These are phyloP conservation scores for Discostella pseudostelligera DNA, from an alignment of 108 stramenopile genomes.

Conservation along the genomic window DNA sequence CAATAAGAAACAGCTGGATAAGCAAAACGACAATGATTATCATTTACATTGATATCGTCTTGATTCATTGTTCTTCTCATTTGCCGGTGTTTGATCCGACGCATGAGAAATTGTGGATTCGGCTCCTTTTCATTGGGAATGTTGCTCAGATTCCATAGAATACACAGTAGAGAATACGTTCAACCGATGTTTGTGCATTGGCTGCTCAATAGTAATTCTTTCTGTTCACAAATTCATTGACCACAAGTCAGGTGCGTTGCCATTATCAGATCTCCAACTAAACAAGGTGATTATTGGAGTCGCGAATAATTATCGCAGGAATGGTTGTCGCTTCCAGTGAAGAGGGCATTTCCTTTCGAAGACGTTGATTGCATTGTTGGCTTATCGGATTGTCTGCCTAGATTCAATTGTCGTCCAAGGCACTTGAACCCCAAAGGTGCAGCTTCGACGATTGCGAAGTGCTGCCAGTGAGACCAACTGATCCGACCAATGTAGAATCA, in stretches of 20 bases:
- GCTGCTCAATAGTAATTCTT: background rate
- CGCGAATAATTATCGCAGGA: no score
- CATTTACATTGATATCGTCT: no score
- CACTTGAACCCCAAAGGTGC: constrained; percentile 32
- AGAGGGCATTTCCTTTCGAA: no score
- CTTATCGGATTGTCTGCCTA: no score
- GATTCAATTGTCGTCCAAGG: constrained; percentile 8
- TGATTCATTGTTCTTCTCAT: no score
- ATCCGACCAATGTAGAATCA: constrained; percentile 6
- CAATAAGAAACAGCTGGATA: no score
- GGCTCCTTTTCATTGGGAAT: background rate
- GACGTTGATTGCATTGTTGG: no score
- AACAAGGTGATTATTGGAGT: no score
- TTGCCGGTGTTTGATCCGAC: background rate
- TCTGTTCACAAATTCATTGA: background rate
- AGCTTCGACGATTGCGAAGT: constrained; percentile 14
- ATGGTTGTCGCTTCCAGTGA: no score
- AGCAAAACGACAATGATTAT: no score
- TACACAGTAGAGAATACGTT: background rate
- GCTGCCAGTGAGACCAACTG: constrained; percentile 6
- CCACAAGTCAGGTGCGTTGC: no score
- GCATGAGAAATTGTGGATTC: background rate
- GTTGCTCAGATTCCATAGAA: constrained; percentile 1
- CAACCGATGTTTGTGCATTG: background rate
- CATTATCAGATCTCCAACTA: no score